A percentile compares a stretch with the other conserved stretches of the same genome.
Evolutionary conservation across 78 protist genomes (phyloP).

Genomic region (Planoprotostelium fungivorum): DNA sequence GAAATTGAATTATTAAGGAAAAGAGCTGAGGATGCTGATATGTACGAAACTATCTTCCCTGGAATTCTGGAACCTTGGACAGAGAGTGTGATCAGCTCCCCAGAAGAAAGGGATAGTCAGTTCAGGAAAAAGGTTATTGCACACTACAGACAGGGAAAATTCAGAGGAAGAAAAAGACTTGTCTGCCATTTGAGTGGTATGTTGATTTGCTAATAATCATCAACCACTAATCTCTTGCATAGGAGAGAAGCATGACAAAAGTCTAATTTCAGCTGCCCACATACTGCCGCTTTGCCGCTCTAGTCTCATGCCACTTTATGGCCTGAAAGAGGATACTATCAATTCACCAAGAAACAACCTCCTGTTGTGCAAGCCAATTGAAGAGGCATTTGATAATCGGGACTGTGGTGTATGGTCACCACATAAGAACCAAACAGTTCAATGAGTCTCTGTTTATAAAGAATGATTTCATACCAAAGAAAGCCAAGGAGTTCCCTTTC

Average conservation of each 20-base stretch:
- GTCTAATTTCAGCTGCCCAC: background rate
- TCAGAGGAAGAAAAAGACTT: background rate
- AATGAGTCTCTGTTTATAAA: no score
- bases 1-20: background rate
- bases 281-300: background rate
- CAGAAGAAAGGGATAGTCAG: background rate
- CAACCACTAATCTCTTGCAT: background rate
- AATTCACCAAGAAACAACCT: constrained; percentile 1
- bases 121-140: background rate
- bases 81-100: background rate
- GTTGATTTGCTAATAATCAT: background rate
- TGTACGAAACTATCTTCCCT: background rate
- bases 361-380: background rate
- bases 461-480: no score
- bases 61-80: background rate
- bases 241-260: constrained; percentile 1
- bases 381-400: constrained; percentile 1
- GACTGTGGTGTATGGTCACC: no score
- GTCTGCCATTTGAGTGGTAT: constrained; percentile 1
- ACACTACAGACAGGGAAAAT: background rate
- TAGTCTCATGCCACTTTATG: background rate
- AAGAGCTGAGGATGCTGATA: constrained; percentile 1
- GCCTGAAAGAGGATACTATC: constrained; percentile 1
- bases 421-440: no score
- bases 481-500: no score